These are phyloP conservation scores for Conringia planisiliqua DNA, from an alignment of 345 rosid genomes.

Conservation along the genomic window DNA sequence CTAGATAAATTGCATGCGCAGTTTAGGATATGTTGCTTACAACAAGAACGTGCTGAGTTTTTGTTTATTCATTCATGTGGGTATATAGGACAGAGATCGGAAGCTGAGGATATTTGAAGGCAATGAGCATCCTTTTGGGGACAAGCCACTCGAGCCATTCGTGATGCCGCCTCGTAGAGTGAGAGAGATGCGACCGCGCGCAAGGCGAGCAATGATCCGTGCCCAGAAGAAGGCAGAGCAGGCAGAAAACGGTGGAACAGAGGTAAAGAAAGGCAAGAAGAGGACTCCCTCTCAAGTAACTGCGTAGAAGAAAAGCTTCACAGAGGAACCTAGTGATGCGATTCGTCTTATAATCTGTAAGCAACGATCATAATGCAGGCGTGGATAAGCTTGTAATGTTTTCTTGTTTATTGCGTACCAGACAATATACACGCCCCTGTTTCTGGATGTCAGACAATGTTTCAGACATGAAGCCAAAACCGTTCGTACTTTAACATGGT, in stretches of 20 bases:
- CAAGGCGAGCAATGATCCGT: conserved; percentile 87
- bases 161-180: conserved; percentile 80
- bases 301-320: conserved; percentile 25
- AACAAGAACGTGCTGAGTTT: conserved; percentile 1
- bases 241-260: conserved; percentile 45
- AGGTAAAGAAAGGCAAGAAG: conserved; percentile 51
- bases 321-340: not conserved
- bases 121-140: conserved; percentile 82
- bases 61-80: conserved; percentile 5
- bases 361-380: conserved; percentile 26
- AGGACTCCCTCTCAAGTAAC: conserved; percentile 40
- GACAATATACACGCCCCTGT: not conserved
- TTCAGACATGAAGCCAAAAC: not conserved
- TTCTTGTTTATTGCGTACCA: conserved; percentile 11
- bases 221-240: conserved; percentile 82
- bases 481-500: not conserved
- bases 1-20: not conserved
- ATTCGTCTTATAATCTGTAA: conserved; percentile 8
- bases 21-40: not conserved
- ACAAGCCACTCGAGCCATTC: conserved; percentile 64
- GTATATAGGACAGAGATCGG: conserved; percentile 81
- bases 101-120: conserved; percentile 87
- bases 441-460: not conserved
- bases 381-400: conserved; percentile 4
- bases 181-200: conserved; percentile 91